Evolutionary conservation across 352 stramenopile species (phyloP).

Genomic region (Phytophthora cryptogea): DNA sequence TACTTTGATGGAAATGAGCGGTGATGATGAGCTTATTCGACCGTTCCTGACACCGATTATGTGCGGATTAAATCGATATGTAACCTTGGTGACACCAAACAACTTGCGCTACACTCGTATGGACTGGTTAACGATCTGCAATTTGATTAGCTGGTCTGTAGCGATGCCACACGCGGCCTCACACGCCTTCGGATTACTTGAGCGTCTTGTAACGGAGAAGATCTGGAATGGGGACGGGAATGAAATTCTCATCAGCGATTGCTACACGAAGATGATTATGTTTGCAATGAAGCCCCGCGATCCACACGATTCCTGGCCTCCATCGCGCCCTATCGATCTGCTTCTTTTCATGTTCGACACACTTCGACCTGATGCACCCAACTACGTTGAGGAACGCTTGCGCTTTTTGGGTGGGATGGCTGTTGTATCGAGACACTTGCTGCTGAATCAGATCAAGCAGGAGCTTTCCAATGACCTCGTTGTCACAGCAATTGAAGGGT

Average conservation of each 20-base stretch:
- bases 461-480: constrained; percentile 49
- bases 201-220: constrained; percentile 56
- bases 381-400: constrained; percentile 51
- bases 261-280: constrained; percentile 67
- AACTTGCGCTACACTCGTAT: constrained; percentile 44
- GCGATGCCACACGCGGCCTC: constrained; percentile 43
- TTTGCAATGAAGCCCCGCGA: constrained; percentile 52
- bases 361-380: constrained; percentile 34
- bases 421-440: constrained; percentile 50
- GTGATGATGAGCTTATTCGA: constrained; percentile 59
- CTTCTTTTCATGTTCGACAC: constrained; percentile 61
- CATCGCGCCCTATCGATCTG: constrained; percentile 48
- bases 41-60: constrained; percentile 72
- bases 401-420: constrained; percentile 63
- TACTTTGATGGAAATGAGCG: constrained; percentile 61
- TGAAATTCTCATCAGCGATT: constrained; percentile 60
- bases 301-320: constrained; percentile 36
- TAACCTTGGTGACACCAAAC: constrained; percentile 33
- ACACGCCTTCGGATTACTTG: constrained; percentile 66
- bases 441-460: constrained; percentile 41
- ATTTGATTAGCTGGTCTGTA: constrained; percentile 65
- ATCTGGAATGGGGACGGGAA: constrained; percentile 60
- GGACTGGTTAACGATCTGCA: constrained; percentile 68
- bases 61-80: constrained; percentile 49
- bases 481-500: constrained; percentile 46